Conservation (phyloP, 2,329 filamentous ascomycete species). For the Cercospora sp. region DNA sequence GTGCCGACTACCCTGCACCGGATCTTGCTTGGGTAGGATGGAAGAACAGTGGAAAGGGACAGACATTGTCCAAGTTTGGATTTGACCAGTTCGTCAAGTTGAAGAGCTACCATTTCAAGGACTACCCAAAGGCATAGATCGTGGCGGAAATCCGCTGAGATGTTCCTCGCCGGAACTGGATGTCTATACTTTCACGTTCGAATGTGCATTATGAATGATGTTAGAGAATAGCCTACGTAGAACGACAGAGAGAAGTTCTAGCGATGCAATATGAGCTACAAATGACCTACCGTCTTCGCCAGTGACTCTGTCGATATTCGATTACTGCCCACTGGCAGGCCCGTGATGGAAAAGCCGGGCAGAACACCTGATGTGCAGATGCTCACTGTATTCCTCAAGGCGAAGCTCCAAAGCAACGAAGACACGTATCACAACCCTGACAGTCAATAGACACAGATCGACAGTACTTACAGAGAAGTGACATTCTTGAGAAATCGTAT, state of each 20-base stretch:
- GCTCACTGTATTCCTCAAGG: not conserved
- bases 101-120: constrained; percentile 93
- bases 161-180: not conserved
- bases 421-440: not conserved
- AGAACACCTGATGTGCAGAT: not conserved
- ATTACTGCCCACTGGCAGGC: not conserved
- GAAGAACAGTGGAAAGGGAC: constrained; percentile 94
- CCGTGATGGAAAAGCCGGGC: not conserved
- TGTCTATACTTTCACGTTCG: not conserved
- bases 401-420: not conserved
- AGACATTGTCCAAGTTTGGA: constrained; percentile 83
- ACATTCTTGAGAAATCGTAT: constrained; percentile 2
- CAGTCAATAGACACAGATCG: not conserved
- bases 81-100: constrained; percentile 96
- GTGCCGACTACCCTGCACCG: constrained; percentile 87
- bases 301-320: not conserved
- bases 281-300: not conserved
- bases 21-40: constrained; percentile 69
- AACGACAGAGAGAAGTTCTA: not conserved
- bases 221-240: not conserved
- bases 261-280: not conserved
- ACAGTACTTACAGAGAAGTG: not conserved
- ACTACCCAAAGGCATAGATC: constrained; percentile 57
- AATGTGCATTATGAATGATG: not conserved
- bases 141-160: not conserved